Conservation (phyloP, 2,329 filamentous ascomycete genomes). For the Teratosphaeria epicoccoides region DNA sequence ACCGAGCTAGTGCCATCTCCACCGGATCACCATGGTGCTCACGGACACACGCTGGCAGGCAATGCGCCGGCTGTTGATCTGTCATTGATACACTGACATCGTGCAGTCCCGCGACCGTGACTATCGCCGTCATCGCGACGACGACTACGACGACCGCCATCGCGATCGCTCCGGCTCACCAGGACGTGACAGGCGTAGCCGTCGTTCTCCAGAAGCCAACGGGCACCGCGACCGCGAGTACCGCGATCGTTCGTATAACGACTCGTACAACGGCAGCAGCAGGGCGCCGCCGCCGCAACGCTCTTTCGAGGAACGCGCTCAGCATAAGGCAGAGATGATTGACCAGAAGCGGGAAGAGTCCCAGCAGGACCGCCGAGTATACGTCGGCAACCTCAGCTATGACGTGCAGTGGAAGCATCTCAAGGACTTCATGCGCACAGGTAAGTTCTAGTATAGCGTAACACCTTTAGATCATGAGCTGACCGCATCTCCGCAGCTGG, state of each 20-base stretch:
- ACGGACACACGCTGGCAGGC: neutral
- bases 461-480: neutral
- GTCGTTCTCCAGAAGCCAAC: constrained; percentile 65
- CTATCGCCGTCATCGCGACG: neutral
- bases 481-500: constrained; percentile 54
- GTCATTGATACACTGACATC: neutral
- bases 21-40: neutral
- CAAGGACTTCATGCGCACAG: constrained; percentile 99
- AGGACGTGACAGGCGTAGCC: constrained; percentile 26
- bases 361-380: constrained; percentile 97
- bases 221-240: constrained; percentile 30
- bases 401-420: constrained; percentile 99
- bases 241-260: constrained; percentile 26
- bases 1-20: neutral
- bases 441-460: constrained; percentile 44
- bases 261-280: constrained; percentile 31
- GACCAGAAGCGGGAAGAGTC: constrained; percentile 84
- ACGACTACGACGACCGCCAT: constrained; percentile 13
- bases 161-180: constrained; percentile 14
- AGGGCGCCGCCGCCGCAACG: constrained; percentile 34
- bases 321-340: constrained; percentile 92
- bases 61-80: neutral
- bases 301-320: constrained; percentile 71
- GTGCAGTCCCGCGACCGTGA: neutral
- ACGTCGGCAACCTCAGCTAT: constrained; percentile 97